Evolutionary conservation across 257 asterid genomes (phyloP), one percentile per base, ranked within the genome.

Genomic region (Ilex aquifolium): DNA sequence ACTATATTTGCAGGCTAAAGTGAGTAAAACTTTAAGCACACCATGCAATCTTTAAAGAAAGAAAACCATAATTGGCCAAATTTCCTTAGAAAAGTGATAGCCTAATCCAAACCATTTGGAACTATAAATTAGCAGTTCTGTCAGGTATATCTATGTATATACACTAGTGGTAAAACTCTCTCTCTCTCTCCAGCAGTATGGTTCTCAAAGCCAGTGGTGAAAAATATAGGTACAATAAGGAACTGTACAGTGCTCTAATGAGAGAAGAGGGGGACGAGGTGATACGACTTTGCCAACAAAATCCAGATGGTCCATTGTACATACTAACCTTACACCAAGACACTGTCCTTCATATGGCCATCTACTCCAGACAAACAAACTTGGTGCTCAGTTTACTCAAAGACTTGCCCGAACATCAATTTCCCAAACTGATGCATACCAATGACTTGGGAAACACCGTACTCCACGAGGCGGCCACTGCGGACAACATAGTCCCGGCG

Each of bases 341-440:
- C 57, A 56, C 57, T 27, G 21, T 68, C 62, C 72, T 68, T 32
- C 72, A 68, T 68, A 49, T 51, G 46, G 72, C 72, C 32, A 30
- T 67, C 54, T 68, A 51, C 62, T 68, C 66, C 6, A 61, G 52
- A 42, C 67, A 61, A 68, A 55, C 6, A 61, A 48, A 30, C 42
- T 55, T 68, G 67, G 72, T 40, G 49, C 15, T 13, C 6, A 36
- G 11, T 17, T 61, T 63, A 7, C 62, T 61, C 36, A 13, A 61
- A 60, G 29, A 27, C 44, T 21, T 68, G 65, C 50, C 60, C 14
- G 16, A 51, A 54, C 0, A 15, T 5, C 56, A 10, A 3, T 16
- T 4, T 29, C 13, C 39, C 32, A 49, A 48, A 29, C 66, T 61
- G 56, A 51, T 8, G 62, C 57, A 21, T 2, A 5, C 5, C 5